Conservation (phyloP, 257 asterid species). For the Lithospermum erythrorhizon region DNA sequence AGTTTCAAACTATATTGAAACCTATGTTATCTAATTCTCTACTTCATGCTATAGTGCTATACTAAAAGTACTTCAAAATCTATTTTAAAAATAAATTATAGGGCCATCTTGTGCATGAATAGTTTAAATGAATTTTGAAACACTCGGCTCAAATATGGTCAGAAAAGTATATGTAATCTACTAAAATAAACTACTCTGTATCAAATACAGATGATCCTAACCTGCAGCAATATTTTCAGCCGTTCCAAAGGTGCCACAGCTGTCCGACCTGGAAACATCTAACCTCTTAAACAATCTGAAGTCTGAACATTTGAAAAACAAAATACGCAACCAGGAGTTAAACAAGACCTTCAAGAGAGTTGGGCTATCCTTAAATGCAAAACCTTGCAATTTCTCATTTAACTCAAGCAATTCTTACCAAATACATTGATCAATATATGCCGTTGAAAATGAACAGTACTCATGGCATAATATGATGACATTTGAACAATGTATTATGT, state of each 20-base stretch:
- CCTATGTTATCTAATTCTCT: too few relatives aligned
- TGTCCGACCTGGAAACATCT: slow-evolving; percentile 77
- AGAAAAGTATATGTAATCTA: slow-evolving; percentile 1
- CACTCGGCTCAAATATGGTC: background rate
- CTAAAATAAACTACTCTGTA: background rate
- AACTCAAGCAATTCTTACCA: background rate
- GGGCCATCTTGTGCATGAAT: background rate
- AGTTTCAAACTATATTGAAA: background rate
- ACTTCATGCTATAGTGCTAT: too few relatives aligned
- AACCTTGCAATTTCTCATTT: too few relatives aligned
- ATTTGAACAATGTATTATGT: too few relatives aligned
- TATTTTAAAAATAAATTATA: too few relatives aligned
- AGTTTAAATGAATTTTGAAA: background rate
- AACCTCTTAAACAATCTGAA: background rate
- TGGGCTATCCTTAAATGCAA: background rate
- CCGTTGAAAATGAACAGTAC: background rate
- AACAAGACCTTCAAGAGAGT: background rate
- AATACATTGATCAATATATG: background rate
- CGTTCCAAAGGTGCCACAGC: slow-evolving; percentile 98
- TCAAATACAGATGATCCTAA: slow-evolving; percentile 13
- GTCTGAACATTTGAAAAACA: background rate
- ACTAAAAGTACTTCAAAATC: background rate
- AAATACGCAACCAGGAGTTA: background rate
- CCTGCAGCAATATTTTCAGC: slow-evolving; percentile 90
- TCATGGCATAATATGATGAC: too few relatives aligned